Percentiles rank a stretch among this genome's conserved stretches.
Conservation (phyloP, 169 alveolate genomes). For the Babesia caballi region DNA sequence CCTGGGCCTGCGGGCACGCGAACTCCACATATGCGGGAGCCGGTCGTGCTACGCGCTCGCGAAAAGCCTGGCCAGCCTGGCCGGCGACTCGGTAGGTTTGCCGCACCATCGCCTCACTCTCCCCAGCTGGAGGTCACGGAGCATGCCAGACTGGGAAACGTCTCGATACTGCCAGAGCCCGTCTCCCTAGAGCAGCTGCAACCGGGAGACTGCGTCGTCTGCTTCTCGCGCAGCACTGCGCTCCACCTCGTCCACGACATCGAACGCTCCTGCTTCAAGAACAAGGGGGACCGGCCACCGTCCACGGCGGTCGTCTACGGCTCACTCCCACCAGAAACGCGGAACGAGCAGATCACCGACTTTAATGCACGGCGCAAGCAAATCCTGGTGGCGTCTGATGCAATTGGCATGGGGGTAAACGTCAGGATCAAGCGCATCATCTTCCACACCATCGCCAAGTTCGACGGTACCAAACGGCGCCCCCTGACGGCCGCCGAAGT, state of each 20-base stretch:
- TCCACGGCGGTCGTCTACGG: conserved; percentile 82
- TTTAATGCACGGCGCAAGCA: conserved; percentile 52
- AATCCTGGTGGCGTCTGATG: conserved; percentile 88
- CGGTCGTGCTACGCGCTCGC: conserved; percentile 18
- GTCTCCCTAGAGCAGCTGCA: conserved; percentile 63
- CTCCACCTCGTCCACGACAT: conserved; percentile 59
- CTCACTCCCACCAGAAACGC: conserved; percentile 85
- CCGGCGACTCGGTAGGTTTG: conserved; percentile 43
- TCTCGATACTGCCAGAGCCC: conserved; percentile 65
- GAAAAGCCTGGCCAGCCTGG: conserved; percentile 15
- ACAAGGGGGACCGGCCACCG: not conserved
- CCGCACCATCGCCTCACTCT: not conserved
- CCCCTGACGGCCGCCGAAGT: conserved; percentile 73
- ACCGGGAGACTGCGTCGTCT: conserved; percentile 90
- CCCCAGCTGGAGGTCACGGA: conserved; percentile 59
- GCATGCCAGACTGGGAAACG: conserved; percentile 49
- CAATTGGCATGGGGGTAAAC: conserved; percentile 93
- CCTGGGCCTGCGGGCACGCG: conserved; percentile 79
- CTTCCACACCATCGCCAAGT: conserved; percentile 79
- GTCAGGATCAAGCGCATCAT: conserved; percentile 83
- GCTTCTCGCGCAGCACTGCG: conserved; percentile 80
- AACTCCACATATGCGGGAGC: conserved; percentile 74
- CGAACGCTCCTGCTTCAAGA: conserved; percentile 40
- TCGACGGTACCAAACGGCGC: conserved; percentile 68
- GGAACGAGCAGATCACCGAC: conserved; percentile 70